Evolutionary conservation across 176 grass and related monocot species (phyloP).

Genomic region (Metroxylon sagu): DNA sequence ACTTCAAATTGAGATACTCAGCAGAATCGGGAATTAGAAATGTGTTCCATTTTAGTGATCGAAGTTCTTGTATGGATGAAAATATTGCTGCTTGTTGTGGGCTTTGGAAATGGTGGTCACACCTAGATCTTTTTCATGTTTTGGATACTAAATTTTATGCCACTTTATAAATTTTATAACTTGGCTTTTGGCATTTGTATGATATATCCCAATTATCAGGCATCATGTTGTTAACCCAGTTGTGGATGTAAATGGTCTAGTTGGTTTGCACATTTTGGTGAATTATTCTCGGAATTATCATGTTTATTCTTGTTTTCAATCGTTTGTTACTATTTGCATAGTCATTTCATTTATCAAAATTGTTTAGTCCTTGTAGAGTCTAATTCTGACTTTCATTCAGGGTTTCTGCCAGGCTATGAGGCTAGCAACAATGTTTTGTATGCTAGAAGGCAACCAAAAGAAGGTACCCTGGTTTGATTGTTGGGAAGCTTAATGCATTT

Average conservation of each 20-base stretch:
- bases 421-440: slow-evolving; percentile 62
- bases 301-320: too few species aligned
- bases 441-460: slow-evolving; percentile 72
- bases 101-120: neutral
- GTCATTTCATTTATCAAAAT: slow-evolving; percentile 6
- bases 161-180: too few species aligned
- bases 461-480: slow-evolving; percentile 97
- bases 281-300: too few species aligned
- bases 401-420: slow-evolving; percentile 65
- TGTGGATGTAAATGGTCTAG: too few species aligned
- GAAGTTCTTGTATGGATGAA: slow-evolving; percentile 2
- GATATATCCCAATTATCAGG: too few species aligned
- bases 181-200: too few species aligned
- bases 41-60: slow-evolving; percentile 11
- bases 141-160: too few species aligned
- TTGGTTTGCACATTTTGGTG: too few species aligned
- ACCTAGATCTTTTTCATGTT: too few species aligned
- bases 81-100: slow-evolving; percentile 9
- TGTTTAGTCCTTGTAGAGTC: slow-evolving; percentile 32
- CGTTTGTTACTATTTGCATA: too few species aligned
- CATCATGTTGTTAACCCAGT: too few species aligned
- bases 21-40: slow-evolving; percentile 12
- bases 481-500: slow-evolving; percentile 64
- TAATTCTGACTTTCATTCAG: slow-evolving; percentile 83
- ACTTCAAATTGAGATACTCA: neutral